Conservation (phyloP, 2,329 filamentous ascomycete species). For the Teratosphaeria zuluensis region DNA sequence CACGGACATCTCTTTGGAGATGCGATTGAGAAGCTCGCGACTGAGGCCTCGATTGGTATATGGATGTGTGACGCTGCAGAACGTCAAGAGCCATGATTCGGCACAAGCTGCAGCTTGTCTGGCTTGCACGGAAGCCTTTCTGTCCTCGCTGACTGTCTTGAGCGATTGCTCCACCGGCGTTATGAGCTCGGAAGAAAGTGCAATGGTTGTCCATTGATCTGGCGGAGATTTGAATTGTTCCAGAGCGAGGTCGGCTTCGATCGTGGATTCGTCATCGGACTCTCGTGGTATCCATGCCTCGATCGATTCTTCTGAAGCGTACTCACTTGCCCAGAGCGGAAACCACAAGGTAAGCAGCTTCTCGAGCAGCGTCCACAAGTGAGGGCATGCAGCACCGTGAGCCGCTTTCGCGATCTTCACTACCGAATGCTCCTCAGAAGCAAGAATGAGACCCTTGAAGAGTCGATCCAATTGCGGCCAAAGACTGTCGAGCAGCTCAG, state of each 20-base stretch:
- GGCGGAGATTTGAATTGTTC: no score
- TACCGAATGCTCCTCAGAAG: not conserved
- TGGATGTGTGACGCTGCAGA: constrained; percentile 20
- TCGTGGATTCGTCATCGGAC: no score
- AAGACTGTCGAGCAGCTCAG: not conserved
- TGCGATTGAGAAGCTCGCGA: not conserved
- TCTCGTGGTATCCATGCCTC: not conserved
- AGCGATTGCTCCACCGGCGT: not conserved
- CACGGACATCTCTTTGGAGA: not conserved
- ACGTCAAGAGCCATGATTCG: not conserved
- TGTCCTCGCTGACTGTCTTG: not conserved
- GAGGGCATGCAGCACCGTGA: not conserved
- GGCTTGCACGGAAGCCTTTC: not conserved
- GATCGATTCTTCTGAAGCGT: constrained; percentile 1
- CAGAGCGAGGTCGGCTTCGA: no score
- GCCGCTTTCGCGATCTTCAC: not conserved
- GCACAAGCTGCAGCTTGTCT: not conserved
- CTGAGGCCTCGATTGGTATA: not conserved
- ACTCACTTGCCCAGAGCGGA: constrained; percentile 7
- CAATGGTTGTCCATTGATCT: no score
- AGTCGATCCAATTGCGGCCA: not conserved
- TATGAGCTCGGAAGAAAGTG: not conserved
- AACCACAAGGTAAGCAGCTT: constrained; percentile 12
- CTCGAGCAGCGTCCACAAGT: constrained; percentile 12
- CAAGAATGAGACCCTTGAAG: not conserved